A percentile compares a stretch with the other conserved stretches of the same genome.
These are phyloP conservation scores for Santalum album DNA, from an alignment of 164 flowering plant genomes.

Conservation along the genomic window DNA sequence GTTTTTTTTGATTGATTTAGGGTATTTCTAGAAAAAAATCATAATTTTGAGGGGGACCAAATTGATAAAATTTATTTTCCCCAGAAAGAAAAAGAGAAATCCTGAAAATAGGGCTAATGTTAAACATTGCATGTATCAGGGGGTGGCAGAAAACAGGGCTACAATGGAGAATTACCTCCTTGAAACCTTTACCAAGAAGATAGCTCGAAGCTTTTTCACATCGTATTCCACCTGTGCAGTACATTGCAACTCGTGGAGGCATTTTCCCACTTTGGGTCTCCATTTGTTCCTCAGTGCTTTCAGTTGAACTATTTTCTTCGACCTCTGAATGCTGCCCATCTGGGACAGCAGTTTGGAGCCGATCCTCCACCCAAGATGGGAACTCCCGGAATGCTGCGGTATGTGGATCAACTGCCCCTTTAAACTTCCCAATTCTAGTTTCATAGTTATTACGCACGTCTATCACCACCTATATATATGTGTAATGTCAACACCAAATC, in stretches of 20 bases:
- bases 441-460: constrained; percentile 91
- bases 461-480: constrained; percentile 59
- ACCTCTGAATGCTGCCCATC: constrained; percentile 11
- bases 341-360: constrained; percentile 27
- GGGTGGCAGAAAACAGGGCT: too few relatives aligned
- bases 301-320: constrained; percentile 17
- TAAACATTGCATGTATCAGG: too few relatives aligned
- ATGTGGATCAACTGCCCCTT: constrained; percentile 89
- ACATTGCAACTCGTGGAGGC: constrained; percentile 85
- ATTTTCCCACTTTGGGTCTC: constrained; percentile 17
- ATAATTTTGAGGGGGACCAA: too few relatives aligned
- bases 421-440: constrained; percentile 85
- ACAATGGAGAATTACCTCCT: constrained; percentile 52
- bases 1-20: too few relatives aligned
- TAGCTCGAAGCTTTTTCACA: constrained; percentile 97
- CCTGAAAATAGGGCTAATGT: too few relatives aligned
- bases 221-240: constrained; percentile 96
- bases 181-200: constrained; percentile 80
- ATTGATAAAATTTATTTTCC: too few relatives aligned
- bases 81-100: too few relatives aligned
- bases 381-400: constrained; percentile 82
- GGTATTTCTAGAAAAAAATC: too few relatives aligned
- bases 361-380: constrained; percentile 83
- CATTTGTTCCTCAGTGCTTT: constrained; percentile 7
- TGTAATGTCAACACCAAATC: neutral